Conservation (phyloP, 176 grass and related monocot genomes). For the Carex kokanica region DNA sequence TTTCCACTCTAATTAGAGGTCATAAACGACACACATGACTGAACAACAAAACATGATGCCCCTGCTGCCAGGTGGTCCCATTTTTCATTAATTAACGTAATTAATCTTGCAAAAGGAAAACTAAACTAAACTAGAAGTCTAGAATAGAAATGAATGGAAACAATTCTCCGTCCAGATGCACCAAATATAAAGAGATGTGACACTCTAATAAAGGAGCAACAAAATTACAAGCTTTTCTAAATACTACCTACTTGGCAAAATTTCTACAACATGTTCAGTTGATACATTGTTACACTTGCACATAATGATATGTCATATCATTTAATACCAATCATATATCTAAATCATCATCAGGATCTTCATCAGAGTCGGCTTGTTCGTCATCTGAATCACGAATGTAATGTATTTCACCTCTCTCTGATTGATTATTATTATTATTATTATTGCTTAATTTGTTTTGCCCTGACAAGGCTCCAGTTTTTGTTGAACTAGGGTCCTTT, state of each 20-base stretch:
- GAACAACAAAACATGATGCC: too few species aligned
- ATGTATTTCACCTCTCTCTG: conserved; percentile 72
- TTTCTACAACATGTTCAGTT: neutral
- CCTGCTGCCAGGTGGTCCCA: neutral
- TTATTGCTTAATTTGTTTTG: neutral
- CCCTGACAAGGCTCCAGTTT: conserved; percentile 16
- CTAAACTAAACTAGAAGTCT: neutral
- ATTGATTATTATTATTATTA: neutral
- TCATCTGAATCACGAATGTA: conserved; percentile 93
- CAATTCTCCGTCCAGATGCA: too few species aligned
- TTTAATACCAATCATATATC: conserved; percentile 48
- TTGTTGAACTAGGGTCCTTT: conserved; percentile 19
- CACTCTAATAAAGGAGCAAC: neutral
- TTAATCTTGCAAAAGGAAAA: neutral
- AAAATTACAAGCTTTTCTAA: neutral
- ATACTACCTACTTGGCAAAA: neutral
- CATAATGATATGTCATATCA: neutral
- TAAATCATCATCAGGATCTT: conserved; percentile 96
- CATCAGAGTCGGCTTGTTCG: conserved; percentile 85
- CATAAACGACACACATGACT: too few species aligned
- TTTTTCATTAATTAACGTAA: neutral
- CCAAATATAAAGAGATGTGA: neutral
- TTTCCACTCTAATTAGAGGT: too few species aligned
- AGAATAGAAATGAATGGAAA: too few species aligned
- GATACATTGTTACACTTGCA: too few species aligned